Conservation (phyloP, 2,329 filamentous ascomycete genomes). For the Thermoascus crustaceus region DNA sequence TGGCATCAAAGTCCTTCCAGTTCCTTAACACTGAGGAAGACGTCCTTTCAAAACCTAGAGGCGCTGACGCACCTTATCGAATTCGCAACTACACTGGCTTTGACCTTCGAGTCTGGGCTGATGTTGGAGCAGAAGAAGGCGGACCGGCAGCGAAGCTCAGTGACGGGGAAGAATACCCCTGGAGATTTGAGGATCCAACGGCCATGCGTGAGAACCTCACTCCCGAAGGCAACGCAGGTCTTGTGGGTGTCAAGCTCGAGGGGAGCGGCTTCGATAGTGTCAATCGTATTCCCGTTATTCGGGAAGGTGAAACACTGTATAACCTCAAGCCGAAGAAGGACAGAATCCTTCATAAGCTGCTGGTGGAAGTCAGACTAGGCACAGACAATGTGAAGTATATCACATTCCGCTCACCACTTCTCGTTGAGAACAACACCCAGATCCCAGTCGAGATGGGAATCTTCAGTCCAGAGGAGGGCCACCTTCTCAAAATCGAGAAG, state of each 20-base stretch:
- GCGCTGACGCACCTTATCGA: constrained; percentile 83
- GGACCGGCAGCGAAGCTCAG: constrained; percentile 63
- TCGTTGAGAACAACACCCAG: constrained; percentile 94
- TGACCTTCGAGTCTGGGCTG: constrained; percentile 74
- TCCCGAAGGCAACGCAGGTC: constrained; percentile 69
- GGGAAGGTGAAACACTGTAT: constrained; percentile 91
- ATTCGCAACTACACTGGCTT: constrained; percentile 96
- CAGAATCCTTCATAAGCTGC: constrained; percentile 73
- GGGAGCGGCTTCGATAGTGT: constrained; percentile 90
- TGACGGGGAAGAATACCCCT: constrained; percentile 86
- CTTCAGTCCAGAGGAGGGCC: constrained; percentile 76
- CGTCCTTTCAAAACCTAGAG: constrained; percentile 84
- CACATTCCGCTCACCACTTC: constrained; percentile 80
- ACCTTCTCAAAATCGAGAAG: constrained; percentile 95
- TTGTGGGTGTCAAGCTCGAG: constrained; percentile 76
- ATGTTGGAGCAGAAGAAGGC: constrained; percentile 60
- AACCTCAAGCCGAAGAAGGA: constrained; percentile 81
- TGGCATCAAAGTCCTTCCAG: constrained; percentile 85
- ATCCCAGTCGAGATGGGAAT: constrained; percentile 92
- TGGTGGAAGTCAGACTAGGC: constrained; percentile 88
- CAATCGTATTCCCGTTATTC: constrained; percentile 77
- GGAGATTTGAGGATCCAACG: constrained; percentile 95
- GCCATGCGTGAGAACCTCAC: constrained; percentile 91
- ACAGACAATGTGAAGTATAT: constrained; percentile 96
- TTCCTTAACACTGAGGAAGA: constrained; percentile 86